Conservation (phyloP, 306 rosid species). For the Mucuna pruriens region DNA sequence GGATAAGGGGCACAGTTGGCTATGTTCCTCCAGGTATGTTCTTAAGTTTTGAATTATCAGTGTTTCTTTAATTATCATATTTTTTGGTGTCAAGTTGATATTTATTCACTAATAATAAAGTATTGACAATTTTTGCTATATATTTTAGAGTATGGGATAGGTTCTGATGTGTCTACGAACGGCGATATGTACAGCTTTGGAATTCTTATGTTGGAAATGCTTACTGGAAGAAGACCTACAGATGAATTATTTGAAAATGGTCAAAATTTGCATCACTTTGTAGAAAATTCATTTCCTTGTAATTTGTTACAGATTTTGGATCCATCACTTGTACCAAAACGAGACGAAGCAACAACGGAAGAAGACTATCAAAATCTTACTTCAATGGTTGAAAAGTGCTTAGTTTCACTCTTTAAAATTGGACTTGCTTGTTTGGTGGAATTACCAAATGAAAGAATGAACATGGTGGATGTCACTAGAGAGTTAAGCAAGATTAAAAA, state of each 20-base stretch:
- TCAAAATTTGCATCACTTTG: constrained; percentile 32
- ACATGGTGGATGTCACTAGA: constrained; percentile 18
- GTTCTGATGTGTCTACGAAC: constrained; percentile 21
- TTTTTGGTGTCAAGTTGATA: not conserved
- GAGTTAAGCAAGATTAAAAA: constrained; percentile 32
- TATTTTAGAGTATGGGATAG: constrained; percentile 37
- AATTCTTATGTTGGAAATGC: constrained; percentile 39
- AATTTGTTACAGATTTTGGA: constrained; percentile 22
- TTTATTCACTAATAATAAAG: not conserved
- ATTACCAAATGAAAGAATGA: constrained; percentile 36
- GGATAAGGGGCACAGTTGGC: constrained; percentile 41
- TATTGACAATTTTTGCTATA: not conserved
- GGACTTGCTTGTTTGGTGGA: constrained; percentile 34
- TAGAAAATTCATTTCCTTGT: not conserved
- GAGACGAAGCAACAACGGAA: not conserved
- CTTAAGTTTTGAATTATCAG: not conserved
- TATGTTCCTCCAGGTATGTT: constrained; percentile 39
- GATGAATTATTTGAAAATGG: not conserved
- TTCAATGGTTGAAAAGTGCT: not conserved
- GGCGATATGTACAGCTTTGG: constrained; percentile 46
- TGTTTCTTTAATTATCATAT: not conserved
- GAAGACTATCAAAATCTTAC: not conserved
- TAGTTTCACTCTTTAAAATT: constrained; percentile 11
- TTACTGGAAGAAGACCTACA: constrained; percentile 36
- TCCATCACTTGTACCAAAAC: not conserved